These are phyloP conservation scores for Raphanus sativus DNA, from an alignment of 345 rosid genomes.

Conservation along the genomic window DNA sequence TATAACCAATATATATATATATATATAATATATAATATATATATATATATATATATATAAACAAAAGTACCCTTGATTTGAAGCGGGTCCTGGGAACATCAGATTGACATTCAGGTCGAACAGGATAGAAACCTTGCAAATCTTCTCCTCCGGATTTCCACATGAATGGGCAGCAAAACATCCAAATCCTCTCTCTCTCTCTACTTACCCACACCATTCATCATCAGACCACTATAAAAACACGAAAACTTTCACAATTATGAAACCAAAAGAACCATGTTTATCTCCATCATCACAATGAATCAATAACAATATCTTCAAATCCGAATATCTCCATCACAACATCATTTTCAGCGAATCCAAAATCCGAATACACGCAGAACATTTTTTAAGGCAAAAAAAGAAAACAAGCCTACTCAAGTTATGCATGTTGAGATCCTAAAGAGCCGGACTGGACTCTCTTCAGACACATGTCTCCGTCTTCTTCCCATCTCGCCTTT, in stretches of 20 bases:
- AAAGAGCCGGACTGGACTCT: background rate
- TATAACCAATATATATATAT: no score
- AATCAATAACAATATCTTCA: background rate
- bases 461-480: background rate
- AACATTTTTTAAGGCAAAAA: no score
- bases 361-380: background rate
- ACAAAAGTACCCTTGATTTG: background rate
- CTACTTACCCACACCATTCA: background rate
- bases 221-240: background rate
- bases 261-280: no score
- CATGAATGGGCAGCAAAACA: slow-evolving; percentile 45
- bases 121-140: slow-evolving; percentile 71
- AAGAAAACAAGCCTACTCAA: background rate
- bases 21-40: no score
- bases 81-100: slow-evolving; percentile 46
- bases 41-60: no score
- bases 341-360: background rate
- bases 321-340: background rate
- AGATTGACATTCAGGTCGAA: slow-evolving; percentile 63
- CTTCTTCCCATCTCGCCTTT: background rate
- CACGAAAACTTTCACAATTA: no score
- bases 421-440: background rate
- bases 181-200: slow-evolving; percentile 16
- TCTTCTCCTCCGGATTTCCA: slow-evolving; percentile 59
- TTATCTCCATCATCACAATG: no score